A percentile compares a stretch with the other conserved stretches of the same genome.
These are phyloP conservation scores for Cercospora sojina DNA, from an alignment of 2,329 filamentous ascomycete species.

Conservation along the genomic window DNA sequence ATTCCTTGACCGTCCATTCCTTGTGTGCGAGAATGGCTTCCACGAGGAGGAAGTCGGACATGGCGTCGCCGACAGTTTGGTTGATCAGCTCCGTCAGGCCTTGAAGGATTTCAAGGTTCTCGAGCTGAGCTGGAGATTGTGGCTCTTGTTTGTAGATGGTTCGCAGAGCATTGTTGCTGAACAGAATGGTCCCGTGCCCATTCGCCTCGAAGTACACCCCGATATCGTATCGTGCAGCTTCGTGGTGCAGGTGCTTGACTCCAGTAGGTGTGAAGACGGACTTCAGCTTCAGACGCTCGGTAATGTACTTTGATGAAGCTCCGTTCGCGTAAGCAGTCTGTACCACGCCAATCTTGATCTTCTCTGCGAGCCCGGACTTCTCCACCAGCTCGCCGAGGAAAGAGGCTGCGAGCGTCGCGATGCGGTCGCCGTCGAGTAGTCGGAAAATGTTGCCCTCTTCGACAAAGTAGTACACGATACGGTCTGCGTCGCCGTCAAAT, in stretches of 20 bases:
- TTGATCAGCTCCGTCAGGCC: slow-evolving; percentile 92
- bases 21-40: slow-evolving; percentile 97
- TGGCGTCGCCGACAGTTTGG: slow-evolving; percentile 93
- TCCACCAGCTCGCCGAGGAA: slow-evolving; percentile 89
- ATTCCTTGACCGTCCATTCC: slow-evolving; percentile 80
- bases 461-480: slow-evolving; percentile 91
- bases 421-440: slow-evolving; percentile 93
- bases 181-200: slow-evolving; percentile 93
- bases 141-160: slow-evolving; percentile 77
- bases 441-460: slow-evolving; percentile 81
- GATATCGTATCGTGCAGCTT: slow-evolving; percentile 90
- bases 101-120: slow-evolving; percentile 78
- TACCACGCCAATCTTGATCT: slow-evolving; percentile 87
- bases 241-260: slow-evolving; percentile 96
- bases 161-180: slow-evolving; percentile 79
- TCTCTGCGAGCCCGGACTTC: slow-evolving; percentile 72
- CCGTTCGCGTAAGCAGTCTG: slow-evolving; percentile 99
- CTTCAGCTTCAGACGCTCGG: slow-evolving; percentile 81
- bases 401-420: slow-evolving; percentile 87
- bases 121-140: slow-evolving; percentile 86
- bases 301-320: slow-evolving; percentile 86
- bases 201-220: slow-evolving; percentile 99
- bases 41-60: slow-evolving; percentile 93
- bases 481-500: slow-evolving; percentile 91
- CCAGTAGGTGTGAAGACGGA: slow-evolving; percentile 93